Evolutionary conservation across 768 basidiomycete genomes (phyloP).

Genomic region (Leccinum aurantiacum): DNA sequence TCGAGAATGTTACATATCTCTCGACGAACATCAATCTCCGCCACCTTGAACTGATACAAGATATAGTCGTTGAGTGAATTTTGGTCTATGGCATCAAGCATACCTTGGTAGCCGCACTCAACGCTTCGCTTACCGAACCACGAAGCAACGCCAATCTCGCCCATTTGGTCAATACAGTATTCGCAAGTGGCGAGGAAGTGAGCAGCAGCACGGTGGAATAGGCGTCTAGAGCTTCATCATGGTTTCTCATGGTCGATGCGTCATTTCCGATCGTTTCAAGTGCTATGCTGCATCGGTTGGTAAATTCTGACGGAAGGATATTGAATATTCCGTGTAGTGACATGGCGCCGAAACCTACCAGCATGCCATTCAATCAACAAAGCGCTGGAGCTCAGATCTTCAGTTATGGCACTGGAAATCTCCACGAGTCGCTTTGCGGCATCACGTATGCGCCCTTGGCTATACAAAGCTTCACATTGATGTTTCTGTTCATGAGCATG

Average conservation of each 20-base stretch:
- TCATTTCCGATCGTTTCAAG: conserved; percentile 2
- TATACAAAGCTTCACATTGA: conserved; percentile 7
- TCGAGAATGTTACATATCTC: conserved; percentile 4
- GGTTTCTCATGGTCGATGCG: neutral
- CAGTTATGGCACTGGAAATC: neutral
- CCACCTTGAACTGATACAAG: conserved; percentile 1
- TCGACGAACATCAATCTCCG: neutral
- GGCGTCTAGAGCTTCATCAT: neutral
- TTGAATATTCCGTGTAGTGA: too few relatives aligned
- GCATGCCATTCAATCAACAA: conserved; percentile 1
- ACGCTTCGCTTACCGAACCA: neutral
- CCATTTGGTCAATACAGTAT: conserved; percentile 1
- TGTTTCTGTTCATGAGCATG: conserved; percentile 1
- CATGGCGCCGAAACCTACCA: neutral
- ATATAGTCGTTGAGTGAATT: neutral
- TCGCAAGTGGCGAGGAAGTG: neutral
- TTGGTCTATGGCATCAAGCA: neutral
- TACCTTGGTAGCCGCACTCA: neutral
- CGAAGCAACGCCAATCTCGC: neutral
- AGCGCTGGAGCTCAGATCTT: neutral
- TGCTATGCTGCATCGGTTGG: neutral
- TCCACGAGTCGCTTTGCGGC: neutral
- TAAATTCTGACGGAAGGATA: conserved; percentile 1
- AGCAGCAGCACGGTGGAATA: neutral
- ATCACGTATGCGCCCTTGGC: neutral